phyloP scores from a whole-genome alignment of 2,329 filamentous ascomycete genomes.

The Orbilia oligospora region DNA sequence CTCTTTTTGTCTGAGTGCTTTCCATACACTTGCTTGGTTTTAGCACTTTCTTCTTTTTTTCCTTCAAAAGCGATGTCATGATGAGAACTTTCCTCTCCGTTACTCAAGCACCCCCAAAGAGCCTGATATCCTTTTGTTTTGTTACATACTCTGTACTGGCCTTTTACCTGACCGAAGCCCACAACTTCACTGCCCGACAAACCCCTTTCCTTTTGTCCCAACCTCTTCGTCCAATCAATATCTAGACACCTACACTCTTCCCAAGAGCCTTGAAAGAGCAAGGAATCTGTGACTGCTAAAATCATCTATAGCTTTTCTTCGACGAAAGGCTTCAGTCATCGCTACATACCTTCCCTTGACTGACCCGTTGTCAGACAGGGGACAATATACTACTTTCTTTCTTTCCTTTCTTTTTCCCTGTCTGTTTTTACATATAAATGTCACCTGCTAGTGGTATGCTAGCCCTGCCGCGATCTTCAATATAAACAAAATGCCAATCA shows the following conservation, averaged over 20 bases:
- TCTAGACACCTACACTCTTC: slow-evolving; percentile 19
- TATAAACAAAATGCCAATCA: slow-evolving; percentile 50
- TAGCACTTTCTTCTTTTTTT: slow-evolving; percentile 22
- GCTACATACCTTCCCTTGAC: slow-evolving; percentile 29
- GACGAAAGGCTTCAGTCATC: slow-evolving; percentile 29
- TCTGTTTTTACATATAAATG: slow-evolving; percentile 39
- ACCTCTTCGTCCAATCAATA: slow-evolving; percentile 41
- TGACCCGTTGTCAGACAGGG: slow-evolving; percentile 49
- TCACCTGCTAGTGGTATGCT: slow-evolving; percentile 55
- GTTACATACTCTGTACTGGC: slow-evolving; percentile 15
- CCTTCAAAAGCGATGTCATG: slow-evolving; percentile 54
- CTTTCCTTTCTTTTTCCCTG: slow-evolving; percentile 34
- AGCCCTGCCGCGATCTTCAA: slow-evolving; percentile 41
- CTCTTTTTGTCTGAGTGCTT: slow-evolving; percentile 34
- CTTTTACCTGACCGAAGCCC: slow-evolving; percentile 27
- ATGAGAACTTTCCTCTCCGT: slow-evolving; percentile 31
- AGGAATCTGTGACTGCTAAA: slow-evolving; percentile 56
- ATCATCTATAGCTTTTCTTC: slow-evolving; percentile 8
- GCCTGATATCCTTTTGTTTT: slow-evolving; percentile 53
- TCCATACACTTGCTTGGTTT: slow-evolving; percentile 51
- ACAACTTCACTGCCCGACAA: slow-evolving; percentile 24
- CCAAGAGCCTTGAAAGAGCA: slow-evolving; percentile 32
- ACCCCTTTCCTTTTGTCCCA: slow-evolving; percentile 38
- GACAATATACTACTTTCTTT: slow-evolving; percentile 17
- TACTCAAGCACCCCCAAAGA: slow-evolving; percentile 32